Evolutionary conservation across 352 stramenopile genomes (phyloP), one percentile per base, ranked within the genome.

Genomic region (Globisporangium carolinianum): DNA sequence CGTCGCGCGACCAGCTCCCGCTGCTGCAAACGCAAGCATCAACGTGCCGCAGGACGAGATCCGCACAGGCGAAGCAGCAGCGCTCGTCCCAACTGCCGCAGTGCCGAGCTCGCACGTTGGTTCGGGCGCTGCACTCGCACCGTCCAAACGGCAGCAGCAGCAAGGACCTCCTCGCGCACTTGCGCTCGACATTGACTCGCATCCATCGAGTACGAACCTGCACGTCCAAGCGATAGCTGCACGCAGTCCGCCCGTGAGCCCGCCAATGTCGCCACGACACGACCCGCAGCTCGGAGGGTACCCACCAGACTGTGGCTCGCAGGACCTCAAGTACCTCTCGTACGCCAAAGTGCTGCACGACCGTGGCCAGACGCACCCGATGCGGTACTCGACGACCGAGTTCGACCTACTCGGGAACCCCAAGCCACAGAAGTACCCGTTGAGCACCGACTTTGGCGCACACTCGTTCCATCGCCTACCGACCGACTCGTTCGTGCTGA

Each of bases 311-410:
- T 94, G 84, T 64, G 81, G 82, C 57, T 86, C 83, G 1, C 67
- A 72, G 18, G 65, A 83, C 35, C 60, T 87, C 43, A 94, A 94
- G 61, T 89, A 91, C 68, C 57, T 94, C 35, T 89, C 81, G 47
- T 87, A 74, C 67, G 81, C 81, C 37, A 91, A 94, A 55, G 75
- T 89, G 10, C 56, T 79, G 32, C 84, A 80, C 55, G 78, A 91
- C 52, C 76, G 79, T 4, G 81, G 78, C 2, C 72, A 71, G 42
- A 90, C 78, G 9, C 81, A 94, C 54, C 76, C 84, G 42, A 91
- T 91, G 81, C 68, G 76, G 48, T 89, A 87, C 55, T 90, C 79
- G 7, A 76, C 54, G 5, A 80, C 76, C 1, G 62, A 73, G 36
- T 60, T 77, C 15, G 79, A 91, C 68, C 53, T 71, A 11, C 63